Evolutionary conservation across 1,139 yeast species (phyloP), one percentile per base, ranked within the genome.

Genomic region (Debaryomyces udenii): DNA sequence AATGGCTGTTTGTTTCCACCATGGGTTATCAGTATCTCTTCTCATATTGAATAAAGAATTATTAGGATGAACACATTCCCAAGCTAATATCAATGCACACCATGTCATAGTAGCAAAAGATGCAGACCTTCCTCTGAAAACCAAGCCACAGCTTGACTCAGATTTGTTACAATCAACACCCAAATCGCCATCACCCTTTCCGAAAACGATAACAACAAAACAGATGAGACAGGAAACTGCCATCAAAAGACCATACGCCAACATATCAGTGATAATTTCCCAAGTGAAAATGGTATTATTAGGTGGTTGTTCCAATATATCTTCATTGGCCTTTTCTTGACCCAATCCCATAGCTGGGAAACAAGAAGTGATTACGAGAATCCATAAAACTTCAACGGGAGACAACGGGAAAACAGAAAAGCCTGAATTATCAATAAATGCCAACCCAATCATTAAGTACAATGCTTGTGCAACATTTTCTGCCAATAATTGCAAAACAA

Each of bases 341-440:
- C 90, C 90, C 41, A 86, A 76, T n/a, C 93, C 93, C 89, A 86
- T 85, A 20, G 93, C 93, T 38, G 93, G 94, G 71, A 85, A 83
- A 51, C 90, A 82, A 3, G 90, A 81, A 2, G 93, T 85, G 30
- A 84, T 80, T 59, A 86, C 88, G 56, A 85, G 78, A 57, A 85
- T 80, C 91, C 91, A 86, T 50, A 86, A 68, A 9, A 84, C 89
- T 65, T 86, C 90, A 48, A 86, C 88, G 2, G 93, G 91, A 0
- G 90, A 77, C 43, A 86, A 69, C 26, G 93, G 91, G 65, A 86
- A 86, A 16, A 85, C 91, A 2, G 91, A 83, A 41, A 64, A 70
- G 2, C 78, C 82, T 39, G 70, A 64, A 0, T 59, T 52, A 56
- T 84, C 93, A 51, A 79, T 74, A 57, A 86, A 86, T 0, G 81